Percentiles rank a stretch among this genome's conserved stretches.
Conservation (phyloP, 352 stramenopile species). For the Phytopythium helicoides region DNA sequence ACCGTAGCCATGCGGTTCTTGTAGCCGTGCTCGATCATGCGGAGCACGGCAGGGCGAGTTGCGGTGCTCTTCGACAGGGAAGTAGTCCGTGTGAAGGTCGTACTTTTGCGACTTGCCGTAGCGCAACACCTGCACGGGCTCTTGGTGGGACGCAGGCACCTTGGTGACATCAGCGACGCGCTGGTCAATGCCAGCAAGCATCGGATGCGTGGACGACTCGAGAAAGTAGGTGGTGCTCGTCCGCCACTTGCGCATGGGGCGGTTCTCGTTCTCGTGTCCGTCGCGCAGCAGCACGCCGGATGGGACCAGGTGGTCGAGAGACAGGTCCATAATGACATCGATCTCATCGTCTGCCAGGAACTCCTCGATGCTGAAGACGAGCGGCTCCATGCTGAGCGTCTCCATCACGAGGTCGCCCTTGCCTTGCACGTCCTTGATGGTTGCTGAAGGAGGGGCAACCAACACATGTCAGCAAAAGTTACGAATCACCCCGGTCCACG, state of each 20-base stretch:
- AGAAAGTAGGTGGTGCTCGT: slow-evolving; percentile 81
- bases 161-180: slow-evolving; percentile 61
- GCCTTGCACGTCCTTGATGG: slow-evolving; percentile 40
- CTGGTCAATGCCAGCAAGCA: slow-evolving; percentile 53
- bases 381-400: slow-evolving; percentile 58
- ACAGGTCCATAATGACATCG: slow-evolving; percentile 66
- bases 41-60: slow-evolving; percentile 40
- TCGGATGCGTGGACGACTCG: slow-evolving; percentile 34
- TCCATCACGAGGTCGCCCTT: slow-evolving; percentile 50
- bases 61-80: slow-evolving; percentile 33
- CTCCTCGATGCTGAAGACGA: slow-evolving; percentile 73
- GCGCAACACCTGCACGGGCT: slow-evolving; percentile 66
- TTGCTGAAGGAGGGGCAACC: neutral
- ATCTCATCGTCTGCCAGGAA: slow-evolving; percentile 78
- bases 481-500: too few relatives aligned
- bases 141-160: slow-evolving; percentile 54
- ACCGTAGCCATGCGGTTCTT: slow-evolving; percentile 87
- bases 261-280: slow-evolving; percentile 63
- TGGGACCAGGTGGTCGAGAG: slow-evolving; percentile 53
- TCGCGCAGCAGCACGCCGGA: slow-evolving; percentile 63
- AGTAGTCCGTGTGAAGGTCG: slow-evolving; percentile 75
- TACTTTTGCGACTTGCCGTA: slow-evolving; percentile 77
- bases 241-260: slow-evolving; percentile 62
- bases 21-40: slow-evolving; percentile 55
- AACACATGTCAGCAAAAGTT: too few relatives aligned